phyloP scores from a whole-genome alignment of 1,139 yeast genomes.

The Meyerozyma carpophila region DNA sequence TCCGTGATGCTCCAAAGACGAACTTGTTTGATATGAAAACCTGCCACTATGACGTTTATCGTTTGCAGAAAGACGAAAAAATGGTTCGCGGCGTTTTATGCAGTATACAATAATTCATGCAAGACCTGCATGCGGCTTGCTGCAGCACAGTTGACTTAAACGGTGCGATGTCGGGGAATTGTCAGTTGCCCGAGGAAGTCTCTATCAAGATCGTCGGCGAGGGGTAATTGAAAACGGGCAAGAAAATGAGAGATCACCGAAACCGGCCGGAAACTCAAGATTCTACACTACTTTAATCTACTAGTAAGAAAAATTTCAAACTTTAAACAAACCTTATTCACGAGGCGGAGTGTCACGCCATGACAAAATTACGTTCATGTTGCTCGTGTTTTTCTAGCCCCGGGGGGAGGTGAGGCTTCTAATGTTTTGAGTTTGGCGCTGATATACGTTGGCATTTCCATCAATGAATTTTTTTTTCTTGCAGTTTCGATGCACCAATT shows the following conservation, averaged over 20 bases:
- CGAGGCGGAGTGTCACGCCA: no score
- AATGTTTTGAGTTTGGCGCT: neutral
- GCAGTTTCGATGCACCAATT: neutral
- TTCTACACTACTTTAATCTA: no score
- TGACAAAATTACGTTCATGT: no score
- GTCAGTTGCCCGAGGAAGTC: neutral
- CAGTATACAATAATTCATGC: neutral
- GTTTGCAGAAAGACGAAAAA: slow-evolving; percentile 1
- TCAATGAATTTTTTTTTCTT: neutral
- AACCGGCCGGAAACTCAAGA: no score
- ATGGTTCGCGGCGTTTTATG: slow-evolving; percentile 1
- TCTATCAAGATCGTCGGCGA: neutral
- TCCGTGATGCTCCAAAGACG: neutral
- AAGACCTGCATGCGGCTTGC: neutral
- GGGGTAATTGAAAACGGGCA: no score
- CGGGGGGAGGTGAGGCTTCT: neutral
- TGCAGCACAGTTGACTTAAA: slow-evolving; percentile 1
- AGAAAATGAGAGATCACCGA: no score
- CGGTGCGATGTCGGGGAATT: neutral
- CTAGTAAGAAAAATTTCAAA: no score
- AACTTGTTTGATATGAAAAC: neutral
- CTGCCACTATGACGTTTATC: slow-evolving; percentile 1
- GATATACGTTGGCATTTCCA: neutral
- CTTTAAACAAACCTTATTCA: no score
- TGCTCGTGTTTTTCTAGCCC: no score